Evolutionary conservation across 2,329 filamentous ascomycete species (phyloP).

Genomic region (Dactylonectria macrodidyma): DNA sequence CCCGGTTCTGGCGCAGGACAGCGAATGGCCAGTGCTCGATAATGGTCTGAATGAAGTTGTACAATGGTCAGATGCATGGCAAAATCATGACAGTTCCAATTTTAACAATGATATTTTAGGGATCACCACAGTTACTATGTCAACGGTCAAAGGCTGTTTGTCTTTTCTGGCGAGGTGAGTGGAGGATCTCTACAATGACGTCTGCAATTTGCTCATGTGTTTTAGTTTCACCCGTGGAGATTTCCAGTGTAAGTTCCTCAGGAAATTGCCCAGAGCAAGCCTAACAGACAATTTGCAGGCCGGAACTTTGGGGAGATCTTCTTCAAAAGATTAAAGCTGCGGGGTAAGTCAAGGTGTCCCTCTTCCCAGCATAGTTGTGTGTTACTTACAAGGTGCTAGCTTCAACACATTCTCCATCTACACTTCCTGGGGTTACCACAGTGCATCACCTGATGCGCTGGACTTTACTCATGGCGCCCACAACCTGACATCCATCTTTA

Average conservation of each 20-base stretch:
- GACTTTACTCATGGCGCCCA: constrained; percentile 55
- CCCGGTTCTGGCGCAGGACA: constrained; percentile 6
- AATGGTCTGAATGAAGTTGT: constrained; percentile 53
- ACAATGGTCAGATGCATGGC: constrained; percentile 46
- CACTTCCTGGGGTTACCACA: constrained; percentile 59
- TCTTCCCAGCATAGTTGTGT: too few species aligned
- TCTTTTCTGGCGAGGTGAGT: constrained; percentile 59
- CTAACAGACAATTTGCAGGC: constrained; percentile 19
- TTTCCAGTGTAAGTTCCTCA: constrained; percentile 55
- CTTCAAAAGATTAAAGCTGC: constrained; percentile 60
- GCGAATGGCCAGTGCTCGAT: constrained; percentile 48
- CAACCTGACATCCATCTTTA: constrained; percentile 64
- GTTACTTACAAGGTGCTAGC: constrained; percentile 35
- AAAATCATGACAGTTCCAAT: background rate
- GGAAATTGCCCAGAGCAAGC: background rate
- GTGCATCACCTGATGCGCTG: constrained; percentile 50
- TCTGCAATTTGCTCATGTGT: background rate
- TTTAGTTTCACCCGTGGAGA: constrained; percentile 59
- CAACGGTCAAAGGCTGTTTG: constrained; percentile 58
- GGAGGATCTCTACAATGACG: background rate
- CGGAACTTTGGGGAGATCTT: constrained; percentile 58
- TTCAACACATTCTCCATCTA: constrained; percentile 62
- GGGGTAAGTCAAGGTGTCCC: constrained; percentile 45
- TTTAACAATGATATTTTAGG: constrained; percentile 42
- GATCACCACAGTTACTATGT: constrained; percentile 59